Evolutionary conservation across 1,284 basidiomycete genomes (phyloP).

Genomic region (Fomes fomentarius): DNA sequence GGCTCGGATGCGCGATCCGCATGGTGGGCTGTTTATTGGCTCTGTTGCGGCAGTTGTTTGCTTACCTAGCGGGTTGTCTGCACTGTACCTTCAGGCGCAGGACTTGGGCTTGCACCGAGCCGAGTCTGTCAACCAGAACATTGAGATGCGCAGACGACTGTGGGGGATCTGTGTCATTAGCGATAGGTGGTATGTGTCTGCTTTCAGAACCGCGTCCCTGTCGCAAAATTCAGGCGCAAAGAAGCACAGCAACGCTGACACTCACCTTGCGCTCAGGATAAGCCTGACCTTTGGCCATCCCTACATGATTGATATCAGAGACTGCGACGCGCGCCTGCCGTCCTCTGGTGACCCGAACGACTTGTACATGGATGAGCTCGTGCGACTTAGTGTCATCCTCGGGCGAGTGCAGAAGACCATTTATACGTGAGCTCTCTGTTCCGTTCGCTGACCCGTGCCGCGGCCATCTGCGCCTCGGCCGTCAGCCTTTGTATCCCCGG

Average conservation of each 20-base stretch:
- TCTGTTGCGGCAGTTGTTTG: constrained; percentile 19
- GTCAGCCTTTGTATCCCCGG: too few species aligned
- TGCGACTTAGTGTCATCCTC: constrained; percentile 85
- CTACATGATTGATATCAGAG: constrained; percentile 90
- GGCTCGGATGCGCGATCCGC: constrained; percentile 78
- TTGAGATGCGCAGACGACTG: constrained; percentile 83
- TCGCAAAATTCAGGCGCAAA: background rate
- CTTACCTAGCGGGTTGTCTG: constrained; percentile 21
- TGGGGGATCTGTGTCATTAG: constrained; percentile 93
- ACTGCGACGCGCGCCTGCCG: constrained; percentile 90
- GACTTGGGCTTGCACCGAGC: constrained; percentile 91
- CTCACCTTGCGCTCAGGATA: constrained; percentile 49
- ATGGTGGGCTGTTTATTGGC: constrained; percentile 61
- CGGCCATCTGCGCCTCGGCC: constrained; percentile 11
- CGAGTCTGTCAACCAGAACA: constrained; percentile 75
- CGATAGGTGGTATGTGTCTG: constrained; percentile 77
- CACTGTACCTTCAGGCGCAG: constrained; percentile 66
- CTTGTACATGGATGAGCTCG: constrained; percentile 83
- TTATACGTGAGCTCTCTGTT: constrained; percentile 61
- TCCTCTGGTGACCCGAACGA: constrained; percentile 74
- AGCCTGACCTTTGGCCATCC: constrained; percentile 85
- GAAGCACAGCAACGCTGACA: constrained; percentile 1
- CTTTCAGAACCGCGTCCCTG: constrained; percentile 1
- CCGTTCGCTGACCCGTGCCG: constrained; percentile 6
- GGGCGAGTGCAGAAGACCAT: constrained; percentile 91